phyloP scores from a whole-genome alignment of 345 rosid genomes.

The Schrenkiella parvula region DNA sequence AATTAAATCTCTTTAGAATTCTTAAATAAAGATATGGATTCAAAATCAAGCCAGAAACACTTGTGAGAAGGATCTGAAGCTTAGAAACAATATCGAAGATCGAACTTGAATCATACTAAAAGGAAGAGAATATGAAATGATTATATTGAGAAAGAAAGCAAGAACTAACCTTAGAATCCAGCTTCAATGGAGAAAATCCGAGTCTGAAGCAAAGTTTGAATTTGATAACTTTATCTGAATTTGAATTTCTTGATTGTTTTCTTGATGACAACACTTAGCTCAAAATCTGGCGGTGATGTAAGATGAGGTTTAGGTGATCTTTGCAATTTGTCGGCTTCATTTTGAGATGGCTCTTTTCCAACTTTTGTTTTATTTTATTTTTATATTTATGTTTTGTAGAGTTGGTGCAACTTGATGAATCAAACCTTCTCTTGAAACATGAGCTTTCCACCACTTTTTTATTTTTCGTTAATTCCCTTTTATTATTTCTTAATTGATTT shows the following conservation, averaged over 20 bases:
- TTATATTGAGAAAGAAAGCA: slow-evolving; percentile 1
- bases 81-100: background rate
- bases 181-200: slow-evolving; percentile 20
- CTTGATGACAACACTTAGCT: background rate
- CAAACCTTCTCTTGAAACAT: slow-evolving; percentile 25
- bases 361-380: background rate
- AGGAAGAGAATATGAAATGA: background rate
- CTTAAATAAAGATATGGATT: background rate
- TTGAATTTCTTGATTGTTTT: background rate
- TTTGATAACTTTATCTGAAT: background rate
- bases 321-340: slow-evolving; percentile 29
- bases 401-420: slow-evolving; percentile 18
- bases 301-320: slow-evolving; percentile 27
- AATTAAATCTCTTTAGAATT: background rate
- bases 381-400: background rate
- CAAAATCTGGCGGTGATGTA: slow-evolving; percentile 12
- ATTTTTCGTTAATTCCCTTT: slow-evolving; percentile 5
- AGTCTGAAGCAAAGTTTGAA: background rate
- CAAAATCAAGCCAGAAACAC: slow-evolving; percentile 4
- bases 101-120: background rate
- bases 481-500: slow-evolving; percentile 8
- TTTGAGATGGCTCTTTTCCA: background rate
- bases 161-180: slow-evolving; percentile 31
- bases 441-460: slow-evolving; percentile 25
- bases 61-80: slow-evolving; percentile 3